Percentiles rank a stretch among this genome's conserved stretches.
phyloP scores from a whole-genome alignment of 768 basidiomycete species.

The Trametes coccinea region DNA sequence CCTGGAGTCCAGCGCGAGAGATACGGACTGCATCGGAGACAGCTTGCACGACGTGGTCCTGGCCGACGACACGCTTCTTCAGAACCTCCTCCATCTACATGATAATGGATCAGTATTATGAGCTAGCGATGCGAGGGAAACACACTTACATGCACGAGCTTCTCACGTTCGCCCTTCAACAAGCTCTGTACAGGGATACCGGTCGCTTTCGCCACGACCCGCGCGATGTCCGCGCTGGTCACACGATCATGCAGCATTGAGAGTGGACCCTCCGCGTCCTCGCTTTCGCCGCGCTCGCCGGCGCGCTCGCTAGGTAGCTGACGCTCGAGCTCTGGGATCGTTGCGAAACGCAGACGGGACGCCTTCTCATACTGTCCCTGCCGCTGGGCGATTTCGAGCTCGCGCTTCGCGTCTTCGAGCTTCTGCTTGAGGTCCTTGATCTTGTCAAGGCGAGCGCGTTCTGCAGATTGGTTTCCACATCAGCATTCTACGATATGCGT shows the following conservation, averaged over 20 bases:
- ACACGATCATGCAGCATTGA: conserved; percentile 83
- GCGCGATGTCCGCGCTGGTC: conserved; percentile 84
- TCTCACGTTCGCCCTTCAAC: conserved; percentile 87
- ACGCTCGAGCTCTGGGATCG: conserved; percentile 77
- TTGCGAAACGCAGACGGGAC: conserved; percentile 78
- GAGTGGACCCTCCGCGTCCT: conserved; percentile 49
- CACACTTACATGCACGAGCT: conserved; percentile 74
- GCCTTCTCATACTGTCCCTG: conserved; percentile 86
- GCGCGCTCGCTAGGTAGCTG: conserved; percentile 62
- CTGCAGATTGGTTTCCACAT: conserved; percentile 34
- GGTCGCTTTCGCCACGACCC: conserved; percentile 85
- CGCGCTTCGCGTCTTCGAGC: conserved; percentile 81
- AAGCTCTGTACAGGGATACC: conserved; percentile 90
- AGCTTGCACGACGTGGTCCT: conserved; percentile 83
- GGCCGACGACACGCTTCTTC: conserved; percentile 77
- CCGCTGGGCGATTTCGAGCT: conserved; percentile 86
- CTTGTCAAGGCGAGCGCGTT: conserved; percentile 65
- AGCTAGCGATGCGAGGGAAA: background rate
- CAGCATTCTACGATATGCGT: background rate
- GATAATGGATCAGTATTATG: background rate
- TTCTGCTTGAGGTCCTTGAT: conserved; percentile 72
- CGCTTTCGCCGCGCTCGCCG: conserved; percentile 41
- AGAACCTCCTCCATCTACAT: conserved; percentile 85
- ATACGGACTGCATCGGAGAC: conserved; percentile 91
- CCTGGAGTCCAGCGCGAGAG: conserved; percentile 87